Conservation (phyloP, 1,139 yeast genomes). For the Taphrina wiesneri region DNA sequence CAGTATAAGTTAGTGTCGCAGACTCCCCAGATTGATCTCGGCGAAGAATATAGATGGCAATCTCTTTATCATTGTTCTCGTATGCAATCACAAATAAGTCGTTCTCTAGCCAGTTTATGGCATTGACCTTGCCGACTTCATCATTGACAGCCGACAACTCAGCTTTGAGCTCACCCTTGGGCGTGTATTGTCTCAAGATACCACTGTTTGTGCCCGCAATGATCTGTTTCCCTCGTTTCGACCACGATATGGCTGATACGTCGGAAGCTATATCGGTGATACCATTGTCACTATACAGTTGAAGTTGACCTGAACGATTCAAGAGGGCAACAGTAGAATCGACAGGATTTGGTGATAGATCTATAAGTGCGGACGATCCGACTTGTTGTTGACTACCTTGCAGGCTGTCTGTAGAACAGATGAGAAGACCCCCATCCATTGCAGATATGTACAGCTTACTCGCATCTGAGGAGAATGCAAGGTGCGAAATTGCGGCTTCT, state of each 20-base stretch:
- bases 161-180: constrained; percentile 42
- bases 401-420: background rate
- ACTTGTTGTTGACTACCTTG: background rate
- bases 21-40: background rate
- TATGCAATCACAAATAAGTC: constrained; percentile 44
- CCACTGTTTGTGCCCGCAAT: constrained; percentile 43
- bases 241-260: constrained; percentile 45
- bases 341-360: constrained; percentile 37
- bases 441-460: constrained; percentile 23
- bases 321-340: constrained; percentile 40
- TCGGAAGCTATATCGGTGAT: constrained; percentile 37
- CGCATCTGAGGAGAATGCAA: constrained; percentile 36
- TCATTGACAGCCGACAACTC: constrained; percentile 40
- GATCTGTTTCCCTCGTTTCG: constrained; percentile 46
- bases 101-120: constrained; percentile 40
- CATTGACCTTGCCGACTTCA: constrained; percentile 34
- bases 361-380: constrained; percentile 7
- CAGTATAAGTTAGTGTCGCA: constrained; percentile 1
- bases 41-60: constrained; percentile 13
- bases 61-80: constrained; percentile 9
- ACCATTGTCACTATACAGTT: constrained; percentile 36
- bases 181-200: constrained; percentile 41
- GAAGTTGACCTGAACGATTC: constrained; percentile 39
- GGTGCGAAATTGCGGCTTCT: constrained; percentile 22
- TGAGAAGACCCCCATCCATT: constrained; percentile 13